Percentiles rank a stretch among this genome's conserved stretches.
These are phyloP conservation scores for Hsuehochloa calcarea DNA, from an alignment of 176 grass and related monocot species.

Conservation along the genomic window DNA sequence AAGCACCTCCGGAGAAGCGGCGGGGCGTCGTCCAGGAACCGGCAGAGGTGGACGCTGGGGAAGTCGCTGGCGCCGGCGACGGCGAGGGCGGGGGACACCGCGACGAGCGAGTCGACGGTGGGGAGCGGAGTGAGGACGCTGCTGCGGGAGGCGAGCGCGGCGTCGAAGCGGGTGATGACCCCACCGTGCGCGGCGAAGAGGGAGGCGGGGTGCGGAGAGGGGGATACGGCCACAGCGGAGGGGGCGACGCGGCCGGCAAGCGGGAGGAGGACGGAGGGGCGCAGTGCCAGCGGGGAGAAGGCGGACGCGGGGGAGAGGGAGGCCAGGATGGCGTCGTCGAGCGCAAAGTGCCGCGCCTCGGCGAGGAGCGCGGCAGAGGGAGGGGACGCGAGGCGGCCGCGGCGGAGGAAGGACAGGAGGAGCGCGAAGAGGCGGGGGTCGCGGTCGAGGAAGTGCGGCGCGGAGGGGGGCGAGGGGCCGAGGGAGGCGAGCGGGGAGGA, in stretches of 20 bases:
- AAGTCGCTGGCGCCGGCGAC: constrained; percentile 65
- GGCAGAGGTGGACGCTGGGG: constrained; percentile 62
- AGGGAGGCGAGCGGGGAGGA: constrained; percentile 60
- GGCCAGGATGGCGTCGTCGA: constrained; percentile 43
- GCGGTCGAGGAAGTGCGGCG: constrained; percentile 65
- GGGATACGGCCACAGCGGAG: constrained; percentile 40
- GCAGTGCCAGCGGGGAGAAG: constrained; percentile 55
- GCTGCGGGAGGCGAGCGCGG: constrained; percentile 35
- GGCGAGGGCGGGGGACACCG: constrained; percentile 42
- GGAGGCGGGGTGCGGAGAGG: constrained; percentile 30
- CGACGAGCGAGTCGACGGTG: constrained; percentile 61
- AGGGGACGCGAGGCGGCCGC: constrained; percentile 32
- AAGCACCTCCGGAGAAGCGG: constrained; percentile 34
- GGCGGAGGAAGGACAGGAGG: constrained; percentile 76
- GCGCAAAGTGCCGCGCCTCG: constrained; percentile 57
- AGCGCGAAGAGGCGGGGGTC: constrained; percentile 67
- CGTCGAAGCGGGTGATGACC: constrained; percentile 58
- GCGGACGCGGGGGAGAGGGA: constrained; percentile 31
- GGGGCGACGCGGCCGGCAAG: constrained; percentile 45
- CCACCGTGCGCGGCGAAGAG: constrained; percentile 61
- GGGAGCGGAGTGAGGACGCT: constrained; percentile 68
- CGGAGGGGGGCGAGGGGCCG: constrained; percentile 9
- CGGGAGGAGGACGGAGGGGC: constrained; percentile 36
- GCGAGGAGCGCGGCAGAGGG: constrained; percentile 45
- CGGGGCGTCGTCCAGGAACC: constrained; percentile 9